phyloP scores from a whole-genome alignment of 805 yeast genomes.

The Wickerhamomyces ciferrii region DNA sequence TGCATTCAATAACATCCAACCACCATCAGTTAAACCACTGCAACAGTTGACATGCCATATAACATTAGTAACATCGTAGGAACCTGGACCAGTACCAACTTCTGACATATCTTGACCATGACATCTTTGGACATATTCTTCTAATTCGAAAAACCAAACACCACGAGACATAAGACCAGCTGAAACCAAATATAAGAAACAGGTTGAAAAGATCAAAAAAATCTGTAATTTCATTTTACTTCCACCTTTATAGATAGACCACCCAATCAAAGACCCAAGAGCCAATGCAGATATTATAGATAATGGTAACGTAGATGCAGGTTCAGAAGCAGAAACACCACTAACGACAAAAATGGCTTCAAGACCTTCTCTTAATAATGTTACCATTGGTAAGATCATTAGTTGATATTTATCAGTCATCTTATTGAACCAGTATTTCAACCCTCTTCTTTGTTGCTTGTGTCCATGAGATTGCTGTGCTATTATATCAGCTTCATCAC shows the following conservation, averaged over 20 bases:
- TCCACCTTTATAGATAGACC: slow-evolving; percentile 69
- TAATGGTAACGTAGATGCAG: slow-evolving; percentile 57
- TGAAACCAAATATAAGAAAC: slow-evolving; percentile 79
- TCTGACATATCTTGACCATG: slow-evolving; percentile 83
- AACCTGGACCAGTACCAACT: slow-evolving; percentile 89
- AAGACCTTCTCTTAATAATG: slow-evolving; percentile 84
- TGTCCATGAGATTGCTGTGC: background rate
- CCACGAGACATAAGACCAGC: slow-evolving; percentile 88
- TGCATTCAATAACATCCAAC: slow-evolving; percentile 89
- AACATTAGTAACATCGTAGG: slow-evolving; percentile 71
- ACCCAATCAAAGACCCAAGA: slow-evolving; percentile 62
- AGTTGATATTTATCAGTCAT: slow-evolving; percentile 54
- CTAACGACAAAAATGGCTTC: slow-evolving; percentile 92
- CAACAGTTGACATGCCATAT: slow-evolving; percentile 97
- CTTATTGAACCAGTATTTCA: slow-evolving; percentile 10
- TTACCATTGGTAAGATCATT: slow-evolving; percentile 75
- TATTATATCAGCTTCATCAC: background rate
- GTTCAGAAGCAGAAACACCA: slow-evolving; percentile 77
- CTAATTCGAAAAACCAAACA: slow-evolving; percentile 85
- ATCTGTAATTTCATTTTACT: slow-evolving; percentile 70
- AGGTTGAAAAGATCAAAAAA: slow-evolving; percentile 71
- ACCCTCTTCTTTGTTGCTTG: background rate
- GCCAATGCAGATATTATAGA: slow-evolving; percentile 57
- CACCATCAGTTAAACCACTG: slow-evolving; percentile 85
- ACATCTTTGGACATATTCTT: slow-evolving; percentile 65